Conservation (phyloP, 2,329 filamentous ascomycete species). For the Ophiostoma populinum region DNA sequence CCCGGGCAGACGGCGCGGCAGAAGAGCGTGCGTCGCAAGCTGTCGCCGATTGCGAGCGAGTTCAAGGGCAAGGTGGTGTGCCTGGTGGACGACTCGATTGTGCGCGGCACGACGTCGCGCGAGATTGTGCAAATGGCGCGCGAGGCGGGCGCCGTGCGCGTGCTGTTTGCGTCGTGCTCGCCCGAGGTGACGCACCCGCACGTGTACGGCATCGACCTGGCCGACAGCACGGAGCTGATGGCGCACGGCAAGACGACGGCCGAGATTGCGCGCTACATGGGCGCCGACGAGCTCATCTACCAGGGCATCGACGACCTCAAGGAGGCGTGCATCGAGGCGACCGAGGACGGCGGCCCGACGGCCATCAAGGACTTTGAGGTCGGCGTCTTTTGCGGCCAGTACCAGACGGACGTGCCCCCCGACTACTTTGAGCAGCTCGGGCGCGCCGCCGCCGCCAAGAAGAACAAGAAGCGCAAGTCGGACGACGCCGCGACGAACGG, state of each 20-base stretch:
- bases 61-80: conserved; percentile 68
- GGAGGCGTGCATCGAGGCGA: conserved; percentile 57
- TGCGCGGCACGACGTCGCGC: conserved; percentile 44
- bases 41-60: conserved; percentile 72
- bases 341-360: conserved; percentile 28
- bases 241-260: conserved; percentile 18
- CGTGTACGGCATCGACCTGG: conserved; percentile 39
- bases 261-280: conserved; percentile 26
- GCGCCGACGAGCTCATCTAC: conserved; percentile 37
- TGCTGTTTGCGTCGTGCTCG: conserved; percentile 62
- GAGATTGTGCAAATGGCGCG: conserved; percentile 25
- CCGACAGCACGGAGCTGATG: conserved; percentile 15
- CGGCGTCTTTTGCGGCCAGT: conserved; percentile 80
- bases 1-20: conserved; percentile 63
- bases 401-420: conserved; percentile 62
- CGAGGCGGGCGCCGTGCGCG: conserved; percentile 24
- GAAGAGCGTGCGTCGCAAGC: conserved; percentile 76
- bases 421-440: conserved; percentile 74
- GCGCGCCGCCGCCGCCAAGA: conserved; percentile 39
- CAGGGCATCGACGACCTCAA: conserved; percentile 56
- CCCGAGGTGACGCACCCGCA: conserved; percentile 75
- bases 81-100: conserved; percentile 65
- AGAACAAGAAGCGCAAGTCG: conserved; percentile 26
- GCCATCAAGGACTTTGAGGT: conserved; percentile 51
- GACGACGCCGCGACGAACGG: neutral